Conservation (phyloP, 129 eudicot species). For the Chrysanthemum lavandulifolium region DNA sequence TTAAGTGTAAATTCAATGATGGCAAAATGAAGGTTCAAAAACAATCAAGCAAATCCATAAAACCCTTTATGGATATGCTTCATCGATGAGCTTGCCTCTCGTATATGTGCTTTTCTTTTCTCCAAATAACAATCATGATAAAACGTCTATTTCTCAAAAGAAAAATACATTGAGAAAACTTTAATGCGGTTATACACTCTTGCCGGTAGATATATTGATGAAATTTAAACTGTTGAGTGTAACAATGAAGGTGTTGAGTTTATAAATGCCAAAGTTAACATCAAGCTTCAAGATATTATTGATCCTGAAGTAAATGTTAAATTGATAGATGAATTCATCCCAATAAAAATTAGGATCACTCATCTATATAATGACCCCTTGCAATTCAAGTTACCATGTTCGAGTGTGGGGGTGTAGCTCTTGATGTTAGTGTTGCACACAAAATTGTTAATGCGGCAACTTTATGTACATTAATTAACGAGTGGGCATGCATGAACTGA, state of each 20-base stretch:
- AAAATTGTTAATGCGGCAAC: too few species aligned
- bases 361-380: too few species aligned
- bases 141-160: not conserved
- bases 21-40: not conserved
- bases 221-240: not conserved
- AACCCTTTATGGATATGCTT: not conserved
- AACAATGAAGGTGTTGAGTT: conserved; percentile 3
- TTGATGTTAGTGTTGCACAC: too few species aligned
- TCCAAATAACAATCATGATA: not conserved
- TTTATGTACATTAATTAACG: too few species aligned
- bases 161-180: not conserved
- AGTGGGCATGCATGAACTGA: too few species aligned
- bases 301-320: too few species aligned
- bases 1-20: not conserved
- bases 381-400: too few species aligned
- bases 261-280: too few species aligned
- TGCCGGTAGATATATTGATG: conserved; percentile 1
- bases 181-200: not conserved
- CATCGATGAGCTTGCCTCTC: not conserved
- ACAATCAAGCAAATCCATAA: not conserved
- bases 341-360: too few species aligned
- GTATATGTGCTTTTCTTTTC: not conserved
- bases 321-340: too few species aligned
- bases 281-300: too few species aligned
- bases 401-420: too few species aligned